Evolutionary conservation across 2,329 filamentous ascomycete species (phyloP), one percentile per base, ranked within the genome.

Genomic region (Colletotrichum higginsianum): DNA sequence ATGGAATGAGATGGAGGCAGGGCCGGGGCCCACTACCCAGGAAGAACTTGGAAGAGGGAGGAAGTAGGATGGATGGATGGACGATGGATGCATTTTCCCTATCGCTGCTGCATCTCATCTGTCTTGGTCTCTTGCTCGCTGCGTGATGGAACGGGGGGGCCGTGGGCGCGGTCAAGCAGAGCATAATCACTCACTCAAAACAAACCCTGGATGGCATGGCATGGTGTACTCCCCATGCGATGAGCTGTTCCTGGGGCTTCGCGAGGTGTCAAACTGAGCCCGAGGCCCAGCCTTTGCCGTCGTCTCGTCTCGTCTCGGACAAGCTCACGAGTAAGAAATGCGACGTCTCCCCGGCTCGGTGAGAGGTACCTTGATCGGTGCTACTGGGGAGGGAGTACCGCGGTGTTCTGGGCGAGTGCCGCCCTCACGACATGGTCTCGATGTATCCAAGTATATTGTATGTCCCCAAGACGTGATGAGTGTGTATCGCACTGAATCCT

Each of bases 261-360:
- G n/a, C 35, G 47, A 55, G 4, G 47, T 23, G 58, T 12, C 30
- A 61, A n/a, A 23, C 26, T 21, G 58, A 61, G 44, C 46, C 13
- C 42, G 60, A 30, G 58, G 58, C 38, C 50, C 58, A 38, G 44
- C 50, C 15, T 40, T 55, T 26, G 58, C 49, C 66, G 42, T 50
- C 60, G 60, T 64, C 66, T 68, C 60, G 60, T 64, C 66, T 68
- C 60, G 50, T 68, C 66, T 64, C 42, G 66, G 50, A 35, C 40
- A 69, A 49, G 50, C 49, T 40, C 62, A 42, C 26, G 46, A 44
- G 50, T 52, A 9, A 53, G 47, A 55, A 52, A 50, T 50, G 58
- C 58, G 46, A 61, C 58, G 58, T 38, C 15, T 49, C 46, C 38
- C 26, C 42, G 2, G 13, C 57, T n/a, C 26, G 57, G 57, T 30